Conservation (phyloP, 2,329 filamentous ascomycete species). For the Pyricularia grisea region DNA sequence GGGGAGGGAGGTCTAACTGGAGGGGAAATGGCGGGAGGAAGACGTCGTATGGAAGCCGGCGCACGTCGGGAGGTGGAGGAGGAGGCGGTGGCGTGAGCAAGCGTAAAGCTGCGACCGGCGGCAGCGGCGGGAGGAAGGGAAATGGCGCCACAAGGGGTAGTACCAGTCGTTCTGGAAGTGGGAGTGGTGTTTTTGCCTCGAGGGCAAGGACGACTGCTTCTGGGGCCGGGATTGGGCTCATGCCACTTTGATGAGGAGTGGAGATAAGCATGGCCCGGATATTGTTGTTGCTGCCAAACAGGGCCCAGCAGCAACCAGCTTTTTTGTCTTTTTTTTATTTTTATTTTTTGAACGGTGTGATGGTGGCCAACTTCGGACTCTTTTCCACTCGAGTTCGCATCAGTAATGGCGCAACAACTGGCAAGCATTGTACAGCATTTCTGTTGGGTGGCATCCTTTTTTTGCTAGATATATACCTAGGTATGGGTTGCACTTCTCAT, state of each 20-base stretch:
- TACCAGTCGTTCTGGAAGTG: constrained; percentile 1
- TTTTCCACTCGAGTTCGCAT: neutral
- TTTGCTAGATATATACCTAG: neutral
- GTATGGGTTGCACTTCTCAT: neutral
- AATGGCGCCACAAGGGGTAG: neutral
- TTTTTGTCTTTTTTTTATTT: neutral
- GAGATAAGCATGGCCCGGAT: neutral
- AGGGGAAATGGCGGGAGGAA: constrained; percentile 12
- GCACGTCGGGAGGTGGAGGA: constrained; percentile 8
- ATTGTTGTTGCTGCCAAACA: neutral
- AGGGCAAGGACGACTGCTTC: constrained; percentile 2
- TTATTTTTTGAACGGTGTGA: neutral
- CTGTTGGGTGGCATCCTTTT: neutral
- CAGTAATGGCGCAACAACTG: neutral
- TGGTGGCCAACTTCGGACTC: neutral
- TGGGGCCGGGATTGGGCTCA: constrained; percentile 12
- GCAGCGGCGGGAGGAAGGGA: constrained; percentile 8
- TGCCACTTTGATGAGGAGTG: constrained; percentile 11
- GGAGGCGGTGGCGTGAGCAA: constrained; percentile 10
- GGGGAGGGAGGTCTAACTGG: constrained; percentile 10
- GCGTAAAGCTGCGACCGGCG: constrained; percentile 9
- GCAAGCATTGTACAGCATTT: neutral
- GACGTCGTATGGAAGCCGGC: constrained; percentile 9
- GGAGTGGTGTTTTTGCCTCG: neutral
- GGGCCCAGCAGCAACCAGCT: neutral